Conservation (phyloP, 495 filamentous ascomycete species). For the Aspergillus ellipticus region DNA sequence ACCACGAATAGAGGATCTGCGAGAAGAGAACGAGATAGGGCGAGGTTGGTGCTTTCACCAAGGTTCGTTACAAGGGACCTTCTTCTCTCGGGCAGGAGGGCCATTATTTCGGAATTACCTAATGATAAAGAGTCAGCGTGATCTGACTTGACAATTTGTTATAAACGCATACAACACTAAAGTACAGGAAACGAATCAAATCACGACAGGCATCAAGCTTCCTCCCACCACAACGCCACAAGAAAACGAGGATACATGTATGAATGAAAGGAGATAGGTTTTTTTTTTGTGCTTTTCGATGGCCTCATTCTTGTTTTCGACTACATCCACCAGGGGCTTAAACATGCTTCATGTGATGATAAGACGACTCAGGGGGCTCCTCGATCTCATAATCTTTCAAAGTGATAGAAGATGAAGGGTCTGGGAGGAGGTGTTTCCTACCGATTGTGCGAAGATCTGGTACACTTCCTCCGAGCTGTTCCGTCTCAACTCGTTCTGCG, state of each 20-base stretch:
- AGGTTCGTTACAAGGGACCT: conserved; percentile 26
- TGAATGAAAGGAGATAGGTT: not conserved
- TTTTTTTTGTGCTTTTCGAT: not conserved
- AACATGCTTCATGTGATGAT: conserved; percentile 3
- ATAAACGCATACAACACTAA: conserved; percentile 18
- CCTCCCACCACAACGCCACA: too few relatives aligned
- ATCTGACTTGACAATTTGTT: conserved; percentile 24
- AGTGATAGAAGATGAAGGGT: conserved; percentile 23
- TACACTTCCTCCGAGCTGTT: conserved; percentile 17
- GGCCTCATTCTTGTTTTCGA: not conserved
- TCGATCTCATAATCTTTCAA: conserved; percentile 40
- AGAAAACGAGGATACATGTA: not conserved
- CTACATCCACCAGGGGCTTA: conserved; percentile 1
- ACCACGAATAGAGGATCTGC: conserved; percentile 54
- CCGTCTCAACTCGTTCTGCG: not conserved
- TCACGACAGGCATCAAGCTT: not conserved
- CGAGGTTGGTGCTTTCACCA: conserved; percentile 18
- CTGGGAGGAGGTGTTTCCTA: conserved; percentile 32
- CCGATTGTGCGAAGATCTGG: conserved; percentile 25
- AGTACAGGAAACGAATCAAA: conserved; percentile 10
- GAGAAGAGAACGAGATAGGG: conserved; percentile 21
- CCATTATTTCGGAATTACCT: conserved; percentile 18
- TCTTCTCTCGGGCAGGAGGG: conserved; percentile 20
- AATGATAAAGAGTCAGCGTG: conserved; percentile 30
- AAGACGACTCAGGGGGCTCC: conserved; percentile 25